Conservation (phyloP, 208 protist species). For the Acanthamoeba healyi region DNA sequence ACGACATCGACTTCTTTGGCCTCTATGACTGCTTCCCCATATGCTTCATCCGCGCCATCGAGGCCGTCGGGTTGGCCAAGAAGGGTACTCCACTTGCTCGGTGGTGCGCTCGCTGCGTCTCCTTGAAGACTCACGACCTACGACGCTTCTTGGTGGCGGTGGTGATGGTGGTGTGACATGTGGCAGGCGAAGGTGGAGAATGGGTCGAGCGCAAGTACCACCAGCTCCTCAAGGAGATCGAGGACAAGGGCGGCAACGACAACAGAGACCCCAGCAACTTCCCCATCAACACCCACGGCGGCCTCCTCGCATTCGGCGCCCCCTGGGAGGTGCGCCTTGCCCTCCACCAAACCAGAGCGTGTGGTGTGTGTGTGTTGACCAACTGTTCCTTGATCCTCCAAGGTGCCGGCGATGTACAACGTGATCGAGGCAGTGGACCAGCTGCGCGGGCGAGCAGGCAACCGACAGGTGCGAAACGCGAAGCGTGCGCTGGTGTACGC, state of each 20-base stretch:
- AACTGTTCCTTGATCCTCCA: no score
- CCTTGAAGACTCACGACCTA: no score
- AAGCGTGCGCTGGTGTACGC: constrained; percentile 93
- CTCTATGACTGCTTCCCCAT: constrained; percentile 93
- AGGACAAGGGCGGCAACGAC: constrained; percentile 66
- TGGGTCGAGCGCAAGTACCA: constrained; percentile 88
- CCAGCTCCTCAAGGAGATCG: constrained; percentile 75
- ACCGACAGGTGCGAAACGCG: constrained; percentile 87
- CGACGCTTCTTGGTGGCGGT: no score
- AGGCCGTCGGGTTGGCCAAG: constrained; percentile 88
- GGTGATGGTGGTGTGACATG: neutral
- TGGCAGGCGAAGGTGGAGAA: constrained; percentile 85
- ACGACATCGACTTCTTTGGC: constrained; percentile 91
- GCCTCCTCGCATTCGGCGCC: constrained; percentile 91
- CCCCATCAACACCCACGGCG: constrained; percentile 92
- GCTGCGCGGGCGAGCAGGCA: constrained; percentile 84
- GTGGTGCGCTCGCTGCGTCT: no score
- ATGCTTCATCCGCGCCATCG: constrained; percentile 90
- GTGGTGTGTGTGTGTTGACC: neutral
- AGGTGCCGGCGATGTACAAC: constrained; percentile 91
- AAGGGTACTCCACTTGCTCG: constrained; percentile 76
- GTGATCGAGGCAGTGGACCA: constrained; percentile 89
- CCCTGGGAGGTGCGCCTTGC: constrained; percentile 90
- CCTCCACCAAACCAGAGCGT: no score
- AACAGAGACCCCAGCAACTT: constrained; percentile 82